phyloP scores from a whole-genome alignment of 1,284 basidiomycete species.

The Agroathelia rolfsii region DNA sequence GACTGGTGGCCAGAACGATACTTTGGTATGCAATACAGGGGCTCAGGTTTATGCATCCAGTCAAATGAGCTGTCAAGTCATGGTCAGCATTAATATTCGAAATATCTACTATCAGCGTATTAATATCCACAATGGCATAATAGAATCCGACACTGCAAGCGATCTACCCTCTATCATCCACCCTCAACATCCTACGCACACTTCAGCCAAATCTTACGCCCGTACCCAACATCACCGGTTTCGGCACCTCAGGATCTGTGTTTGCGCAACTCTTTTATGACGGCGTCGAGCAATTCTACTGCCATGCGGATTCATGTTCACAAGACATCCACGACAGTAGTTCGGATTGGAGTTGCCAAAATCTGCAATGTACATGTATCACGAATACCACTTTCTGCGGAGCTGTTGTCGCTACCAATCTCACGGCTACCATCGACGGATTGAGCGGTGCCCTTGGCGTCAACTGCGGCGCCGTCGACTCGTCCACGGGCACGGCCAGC shows the following conservation, averaged over 20 bases:
- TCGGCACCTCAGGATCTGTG: constrained; percentile 44
- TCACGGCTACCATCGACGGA: constrained; percentile 48
- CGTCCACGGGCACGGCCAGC: constrained; percentile 35
- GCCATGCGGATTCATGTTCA: constrained; percentile 57
- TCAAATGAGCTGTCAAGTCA: constrained; percentile 67
- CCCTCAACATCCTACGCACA: constrained; percentile 69
- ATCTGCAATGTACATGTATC: constrained; percentile 67
- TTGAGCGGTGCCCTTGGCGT: constrained; percentile 57
- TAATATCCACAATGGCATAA: constrained; percentile 9
- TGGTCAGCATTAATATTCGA: constrained; percentile 32
- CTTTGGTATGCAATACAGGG: constrained; percentile 52
- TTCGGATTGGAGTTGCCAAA: constrained; percentile 56
- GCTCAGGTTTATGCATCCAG: constrained; percentile 56
- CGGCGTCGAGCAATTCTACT: constrained; percentile 82
- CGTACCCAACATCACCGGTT: constrained; percentile 51
- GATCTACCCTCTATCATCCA: constrained; percentile 58
- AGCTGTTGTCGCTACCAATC: constrained; percentile 31
- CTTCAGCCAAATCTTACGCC: constrained; percentile 61
- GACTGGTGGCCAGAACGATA: constrained; percentile 36
- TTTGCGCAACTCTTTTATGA: constrained; percentile 76
- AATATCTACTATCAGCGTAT: constrained; percentile 9
- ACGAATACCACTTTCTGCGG: constrained; percentile 69
- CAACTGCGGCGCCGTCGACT: constrained; percentile 44
- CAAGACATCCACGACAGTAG: constrained; percentile 37
- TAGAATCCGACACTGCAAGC: constrained; percentile 74